phyloP scores from a whole-genome alignment of 1,139 yeast genomes.

The Hansenula anomala region DNA sequence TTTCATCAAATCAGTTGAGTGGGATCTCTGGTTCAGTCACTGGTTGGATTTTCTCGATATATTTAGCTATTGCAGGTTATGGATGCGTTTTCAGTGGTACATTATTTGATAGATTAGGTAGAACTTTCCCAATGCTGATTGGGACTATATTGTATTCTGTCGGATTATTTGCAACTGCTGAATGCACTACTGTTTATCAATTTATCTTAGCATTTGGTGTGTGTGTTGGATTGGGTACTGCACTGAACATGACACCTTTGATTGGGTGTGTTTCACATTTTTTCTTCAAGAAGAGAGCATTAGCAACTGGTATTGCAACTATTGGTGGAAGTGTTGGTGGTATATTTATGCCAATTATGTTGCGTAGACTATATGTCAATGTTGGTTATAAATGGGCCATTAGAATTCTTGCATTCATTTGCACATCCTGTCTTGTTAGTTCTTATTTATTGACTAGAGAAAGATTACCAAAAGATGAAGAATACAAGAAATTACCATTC shows the following conservation, averaged over 20 bases:
- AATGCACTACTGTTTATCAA: slow-evolving; percentile 44
- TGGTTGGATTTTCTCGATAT: slow-evolving; percentile 71
- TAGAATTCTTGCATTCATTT: slow-evolving; percentile 47
- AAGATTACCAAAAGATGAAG: slow-evolving; percentile 30
- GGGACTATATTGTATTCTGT: slow-evolving; percentile 41
- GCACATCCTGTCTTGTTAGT: slow-evolving; percentile 35
- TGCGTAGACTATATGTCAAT: slow-evolving; percentile 44
- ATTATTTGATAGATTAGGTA: slow-evolving; percentile 45
- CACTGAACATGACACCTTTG: slow-evolving; percentile 51
- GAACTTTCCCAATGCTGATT: slow-evolving; percentile 35
- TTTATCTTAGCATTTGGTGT: slow-evolving; percentile 51
- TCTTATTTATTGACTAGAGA: slow-evolving; percentile 44
- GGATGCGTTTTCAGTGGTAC: slow-evolving; percentile 58
- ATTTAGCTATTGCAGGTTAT: slow-evolving; percentile 51
- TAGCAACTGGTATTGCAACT: slow-evolving; percentile 53
- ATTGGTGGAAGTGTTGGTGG: slow-evolving; percentile 67
- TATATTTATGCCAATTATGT: slow-evolving; percentile 52
- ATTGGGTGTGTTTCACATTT: slow-evolving; percentile 57
- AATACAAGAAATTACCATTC: slow-evolving; percentile 15
- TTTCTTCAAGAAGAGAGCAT: slow-evolving; percentile 48
- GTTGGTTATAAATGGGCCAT: slow-evolving; percentile 64
- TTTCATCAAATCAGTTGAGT: slow-evolving; percentile 52
- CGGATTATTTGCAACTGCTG: slow-evolving; percentile 50
- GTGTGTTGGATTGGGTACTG: slow-evolving; percentile 51
- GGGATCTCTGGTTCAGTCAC: slow-evolving; percentile 44